These are phyloP conservation scores for Fusarium keratoplasticum DNA, from an alignment of 2,329 filamentous ascomycete genomes.

Conservation along the genomic window DNA sequence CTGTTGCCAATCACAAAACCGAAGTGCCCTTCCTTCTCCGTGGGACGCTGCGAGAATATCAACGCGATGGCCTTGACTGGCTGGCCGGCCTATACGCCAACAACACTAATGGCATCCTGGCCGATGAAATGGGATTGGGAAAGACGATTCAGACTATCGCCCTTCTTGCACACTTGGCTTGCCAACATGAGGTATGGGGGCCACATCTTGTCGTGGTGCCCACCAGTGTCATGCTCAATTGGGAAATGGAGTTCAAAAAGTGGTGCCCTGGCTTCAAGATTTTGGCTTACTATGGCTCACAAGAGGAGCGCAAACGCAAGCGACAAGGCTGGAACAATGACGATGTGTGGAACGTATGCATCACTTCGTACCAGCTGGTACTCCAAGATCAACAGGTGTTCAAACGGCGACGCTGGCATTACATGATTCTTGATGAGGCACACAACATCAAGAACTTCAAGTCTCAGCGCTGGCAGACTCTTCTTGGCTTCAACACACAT, in stretches of 20 bases:
- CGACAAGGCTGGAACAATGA: slow-evolving; percentile 94
- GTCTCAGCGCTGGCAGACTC: slow-evolving; percentile 94
- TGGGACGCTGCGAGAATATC: slow-evolving; percentile 92
- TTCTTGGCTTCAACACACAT: slow-evolving; percentile 92
- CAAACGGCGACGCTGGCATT: slow-evolving; percentile 93
- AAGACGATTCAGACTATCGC: slow-evolving; percentile 99
- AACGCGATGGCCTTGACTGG: slow-evolving; percentile 98
- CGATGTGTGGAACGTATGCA: slow-evolving; percentile 95
- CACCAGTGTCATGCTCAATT: slow-evolving; percentile 98
- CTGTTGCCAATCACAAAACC: slow-evolving; percentile 65
- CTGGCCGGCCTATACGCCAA: slow-evolving; percentile 92
- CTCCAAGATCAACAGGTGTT: slow-evolving; percentile 95
- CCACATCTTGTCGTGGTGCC: slow-evolving; percentile 96
- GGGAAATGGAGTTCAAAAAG: slow-evolving; percentile 99
- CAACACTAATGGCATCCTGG: slow-evolving; percentile 93
- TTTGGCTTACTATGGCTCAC: slow-evolving; percentile 93
- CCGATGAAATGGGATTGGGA: slow-evolving; percentile 97
- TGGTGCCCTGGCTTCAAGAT: slow-evolving; percentile 99
- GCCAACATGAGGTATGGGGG: slow-evolving; percentile 91
- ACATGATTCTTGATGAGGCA: slow-evolving; percentile 97
- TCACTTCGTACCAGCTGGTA: slow-evolving; percentile 97
- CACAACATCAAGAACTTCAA: slow-evolving; percentile 99
- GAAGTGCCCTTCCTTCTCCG: slow-evolving; percentile 85
- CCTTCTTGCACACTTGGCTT: slow-evolving; percentile 90
- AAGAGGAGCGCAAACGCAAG: slow-evolving; percentile 91